Conservation (phyloP, 2,329 filamentous ascomycete species). For the Verticillium zaregamsianum region DNA sequence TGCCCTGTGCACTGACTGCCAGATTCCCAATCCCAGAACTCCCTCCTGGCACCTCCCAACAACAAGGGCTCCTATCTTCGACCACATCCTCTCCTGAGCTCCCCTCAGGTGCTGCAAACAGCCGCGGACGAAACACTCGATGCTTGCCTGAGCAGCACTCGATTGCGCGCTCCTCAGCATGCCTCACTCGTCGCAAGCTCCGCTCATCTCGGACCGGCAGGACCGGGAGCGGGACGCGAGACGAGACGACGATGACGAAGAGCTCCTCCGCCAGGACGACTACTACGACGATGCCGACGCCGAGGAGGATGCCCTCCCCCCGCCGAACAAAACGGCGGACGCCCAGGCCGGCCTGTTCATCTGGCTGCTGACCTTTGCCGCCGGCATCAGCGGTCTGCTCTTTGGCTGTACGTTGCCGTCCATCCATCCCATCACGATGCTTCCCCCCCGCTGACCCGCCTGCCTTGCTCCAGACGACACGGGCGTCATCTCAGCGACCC, state of each 20-base stretch:
- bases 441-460: neutral
- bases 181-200: neutral
- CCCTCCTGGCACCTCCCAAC: neutral
- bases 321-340: slow-evolving; percentile 7
- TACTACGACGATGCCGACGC: slow-evolving; percentile 17
- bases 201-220: slow-evolving; percentile 4
- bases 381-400: slow-evolving; percentile 62
- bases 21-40: neutral
- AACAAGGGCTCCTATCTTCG: neutral
- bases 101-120: neutral
- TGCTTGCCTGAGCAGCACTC: neutral
- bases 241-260: slow-evolving; percentile 21
- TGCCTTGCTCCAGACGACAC: slow-evolving; percentile 49
- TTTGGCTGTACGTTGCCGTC: slow-evolving; percentile 56
- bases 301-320: slow-evolving; percentile 15
- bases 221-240: slow-evolving; percentile 6
- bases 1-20: neutral
- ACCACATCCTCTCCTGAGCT: neutral
- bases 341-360: slow-evolving; percentile 46
- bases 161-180: neutral
- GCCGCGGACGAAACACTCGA: neutral
- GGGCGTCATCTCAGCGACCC: slow-evolving; percentile 64
- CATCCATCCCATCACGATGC: neutral
- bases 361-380: slow-evolving; percentile 58
- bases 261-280: slow-evolving; percentile 18